Conservation (phyloP, 2,329 filamentous ascomycete genomes). For the Cladosporium sp. region DNA sequence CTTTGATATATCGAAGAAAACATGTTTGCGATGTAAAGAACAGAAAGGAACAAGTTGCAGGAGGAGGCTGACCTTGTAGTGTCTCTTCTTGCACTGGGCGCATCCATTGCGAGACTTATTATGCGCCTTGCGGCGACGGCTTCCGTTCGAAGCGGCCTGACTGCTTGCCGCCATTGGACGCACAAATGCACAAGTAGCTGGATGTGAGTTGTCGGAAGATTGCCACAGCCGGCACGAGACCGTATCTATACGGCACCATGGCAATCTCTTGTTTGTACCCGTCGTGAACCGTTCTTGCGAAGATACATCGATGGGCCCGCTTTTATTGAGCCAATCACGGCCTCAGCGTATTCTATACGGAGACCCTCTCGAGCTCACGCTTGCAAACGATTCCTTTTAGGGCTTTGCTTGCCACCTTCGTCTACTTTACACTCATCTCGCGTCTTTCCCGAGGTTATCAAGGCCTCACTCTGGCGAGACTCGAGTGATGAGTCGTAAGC, state of each 20-base stretch:
- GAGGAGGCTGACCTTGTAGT: conserved; percentile 39
- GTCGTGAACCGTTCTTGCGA: not conserved
- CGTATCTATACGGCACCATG: conserved; percentile 7
- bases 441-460: not conserved
- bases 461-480: too few relatives aligned
- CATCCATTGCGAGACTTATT: conserved; percentile 45
- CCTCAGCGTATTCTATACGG: not conserved
- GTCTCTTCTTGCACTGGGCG: conserved; percentile 42
- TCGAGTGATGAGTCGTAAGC: too few relatives aligned
- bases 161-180: not conserved
- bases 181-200: not conserved
- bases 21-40: not conserved
- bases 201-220: not conserved
- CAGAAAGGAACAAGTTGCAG: not conserved
- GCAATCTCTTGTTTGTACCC: not conserved
- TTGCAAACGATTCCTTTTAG: not conserved
- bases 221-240: not conserved
- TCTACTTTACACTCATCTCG: not conserved
- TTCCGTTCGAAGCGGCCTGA: conserved; percentile 11
- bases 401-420: not conserved
- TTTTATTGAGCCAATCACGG: not conserved
- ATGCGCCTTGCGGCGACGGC: conserved; percentile 37
- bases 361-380: not conserved
- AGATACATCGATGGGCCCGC: not conserved
- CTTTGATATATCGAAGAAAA: not conserved